Conservation (phyloP, 139 green algal species). For the Chlorella ohadii region DNA sequence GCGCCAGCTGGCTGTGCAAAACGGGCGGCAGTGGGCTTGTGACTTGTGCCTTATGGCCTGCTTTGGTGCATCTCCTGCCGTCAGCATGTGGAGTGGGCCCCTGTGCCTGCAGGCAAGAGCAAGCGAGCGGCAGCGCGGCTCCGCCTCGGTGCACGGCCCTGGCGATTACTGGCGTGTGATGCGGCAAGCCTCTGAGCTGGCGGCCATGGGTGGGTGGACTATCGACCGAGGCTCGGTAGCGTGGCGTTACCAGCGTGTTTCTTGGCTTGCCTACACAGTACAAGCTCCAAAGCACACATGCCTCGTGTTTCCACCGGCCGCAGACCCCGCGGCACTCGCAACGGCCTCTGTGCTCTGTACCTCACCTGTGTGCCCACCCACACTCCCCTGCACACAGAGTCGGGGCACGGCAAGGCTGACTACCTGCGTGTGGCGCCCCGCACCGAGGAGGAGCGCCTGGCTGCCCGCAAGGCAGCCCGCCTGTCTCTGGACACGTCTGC, state of each 20-base stretch:
- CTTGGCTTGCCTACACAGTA: too few species aligned
- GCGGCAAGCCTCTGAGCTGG: conserved; percentile 36
- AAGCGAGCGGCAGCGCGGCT: conserved; percentile 21
- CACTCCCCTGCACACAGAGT: conserved; percentile 10
- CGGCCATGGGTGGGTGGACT: conserved; percentile 25
- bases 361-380: too few species aligned
- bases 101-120: neutral
- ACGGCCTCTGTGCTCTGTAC: too few species aligned
- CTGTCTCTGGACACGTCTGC: conserved; percentile 65
- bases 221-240: neutral
- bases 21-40: too few species aligned
- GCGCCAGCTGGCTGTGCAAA: neutral
- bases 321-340: too few species aligned
- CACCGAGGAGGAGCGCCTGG: conserved; percentile 40
- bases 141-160: conserved; percentile 40
- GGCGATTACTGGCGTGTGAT: conserved; percentile 49
- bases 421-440: conserved; percentile 48
- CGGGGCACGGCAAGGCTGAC: conserved; percentile 27
- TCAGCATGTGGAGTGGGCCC: too few species aligned
- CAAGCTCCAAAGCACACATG: too few species aligned
- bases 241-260: too few species aligned
- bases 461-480: conserved; percentile 62
- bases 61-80: too few species aligned
- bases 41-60: too few species aligned
- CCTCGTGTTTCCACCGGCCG: too few species aligned